Conservation (phyloP, 345 rosid species). For the Diplotaxis tenuifolia region DNA sequence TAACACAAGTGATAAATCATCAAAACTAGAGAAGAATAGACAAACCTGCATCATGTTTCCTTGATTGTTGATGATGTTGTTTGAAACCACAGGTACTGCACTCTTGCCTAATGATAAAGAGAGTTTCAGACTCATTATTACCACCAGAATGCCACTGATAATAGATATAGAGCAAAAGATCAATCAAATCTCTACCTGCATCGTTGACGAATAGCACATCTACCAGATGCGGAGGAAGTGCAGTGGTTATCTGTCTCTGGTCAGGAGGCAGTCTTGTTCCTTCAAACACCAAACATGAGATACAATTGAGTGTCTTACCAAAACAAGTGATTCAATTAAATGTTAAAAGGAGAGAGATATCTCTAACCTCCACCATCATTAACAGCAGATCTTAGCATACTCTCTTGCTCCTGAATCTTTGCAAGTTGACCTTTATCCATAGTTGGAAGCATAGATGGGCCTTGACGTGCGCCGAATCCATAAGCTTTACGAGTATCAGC, state of each 20-base stretch:
- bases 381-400: slow-evolving; percentile 69
- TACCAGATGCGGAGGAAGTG: slow-evolving; percentile 83
- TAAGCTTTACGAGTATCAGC: slow-evolving; percentile 91
- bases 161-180: not conserved
- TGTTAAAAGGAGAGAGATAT: not conserved
- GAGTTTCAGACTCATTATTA: not conserved
- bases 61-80: slow-evolving; percentile 54
- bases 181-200: slow-evolving; percentile 42
- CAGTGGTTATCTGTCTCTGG: slow-evolving; percentile 74
- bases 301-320: not conserved
- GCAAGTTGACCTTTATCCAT: slow-evolving; percentile 84
- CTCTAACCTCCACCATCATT: slow-evolving; percentile 75
- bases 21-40: slow-evolving; percentile 2
- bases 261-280: slow-evolving; percentile 76
- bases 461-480: slow-evolving; percentile 81
- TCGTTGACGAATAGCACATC: slow-evolving; percentile 64
- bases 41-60: slow-evolving; percentile 74
- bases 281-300: slow-evolving; percentile 34
- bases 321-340: not conserved
- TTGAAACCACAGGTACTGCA: slow-evolving; percentile 58
- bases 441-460: slow-evolving; percentile 67
- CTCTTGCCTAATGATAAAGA: slow-evolving; percentile 56
- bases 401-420: slow-evolving; percentile 90
- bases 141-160: not conserved
- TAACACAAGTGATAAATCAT: not conserved